Conservation (phyloP, 2,329 filamentous ascomycete species). For the Diaporthe humulicola region DNA sequence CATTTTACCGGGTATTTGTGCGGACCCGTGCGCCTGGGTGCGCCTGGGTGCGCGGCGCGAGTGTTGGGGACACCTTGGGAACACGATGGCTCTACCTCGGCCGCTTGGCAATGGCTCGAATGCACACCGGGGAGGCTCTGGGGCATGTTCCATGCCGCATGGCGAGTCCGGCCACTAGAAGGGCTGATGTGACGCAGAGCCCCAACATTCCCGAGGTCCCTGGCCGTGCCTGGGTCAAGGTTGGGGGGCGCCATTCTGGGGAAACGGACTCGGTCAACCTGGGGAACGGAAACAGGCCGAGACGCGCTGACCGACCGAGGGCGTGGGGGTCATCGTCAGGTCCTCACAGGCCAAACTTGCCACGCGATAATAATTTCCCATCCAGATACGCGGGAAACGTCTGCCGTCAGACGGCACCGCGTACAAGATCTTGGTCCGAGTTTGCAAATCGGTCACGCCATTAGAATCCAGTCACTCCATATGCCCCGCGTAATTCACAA, state of each 20-base stretch:
- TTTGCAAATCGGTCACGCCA: neutral
- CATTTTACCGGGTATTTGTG: constrained; percentile 12
- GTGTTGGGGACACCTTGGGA: neutral
- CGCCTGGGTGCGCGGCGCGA: constrained; percentile 7
- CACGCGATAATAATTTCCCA: constrained; percentile 22
- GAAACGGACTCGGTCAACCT: constrained; percentile 34
- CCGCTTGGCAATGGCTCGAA: constrained; percentile 21
- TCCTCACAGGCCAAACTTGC: constrained; percentile 15
- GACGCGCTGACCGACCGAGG: neutral
- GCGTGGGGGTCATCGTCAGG: constrained; percentile 28
- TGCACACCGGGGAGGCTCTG: constrained; percentile 20
- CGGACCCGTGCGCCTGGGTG: neutral
- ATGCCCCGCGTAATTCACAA: neutral
- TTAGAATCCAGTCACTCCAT: neutral
- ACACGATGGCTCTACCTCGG: constrained; percentile 32
- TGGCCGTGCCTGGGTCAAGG: neutral
- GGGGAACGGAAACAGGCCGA: constrained; percentile 33
- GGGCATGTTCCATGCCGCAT: neutral
- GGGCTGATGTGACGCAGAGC: constrained; percentile 22
- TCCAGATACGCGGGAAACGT: neutral
- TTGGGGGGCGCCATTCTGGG: constrained; percentile 23
- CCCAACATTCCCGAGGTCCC: constrained; percentile 6
- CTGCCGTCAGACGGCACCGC: neutral
- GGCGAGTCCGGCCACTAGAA: constrained; percentile 6
- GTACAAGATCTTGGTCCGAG: constrained; percentile 1